Conservation (phyloP, 805 yeast species). For the Metschnikowia baotianmanensis region DNA sequence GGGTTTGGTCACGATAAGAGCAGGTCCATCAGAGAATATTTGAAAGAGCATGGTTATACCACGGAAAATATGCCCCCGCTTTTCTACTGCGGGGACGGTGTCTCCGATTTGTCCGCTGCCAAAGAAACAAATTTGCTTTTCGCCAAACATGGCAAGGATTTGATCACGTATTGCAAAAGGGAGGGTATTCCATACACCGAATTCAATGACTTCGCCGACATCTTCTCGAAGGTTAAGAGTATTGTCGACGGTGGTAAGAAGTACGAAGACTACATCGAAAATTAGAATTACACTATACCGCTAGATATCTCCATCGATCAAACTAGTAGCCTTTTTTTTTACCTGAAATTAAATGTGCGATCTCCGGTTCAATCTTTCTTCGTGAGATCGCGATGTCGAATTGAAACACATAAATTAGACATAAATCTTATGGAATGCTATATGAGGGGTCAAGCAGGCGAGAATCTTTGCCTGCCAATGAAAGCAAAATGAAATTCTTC, state of each 20-base stretch:
- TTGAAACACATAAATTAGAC: conserved; percentile 4
- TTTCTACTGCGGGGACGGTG: conserved; percentile 98
- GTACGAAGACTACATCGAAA: conserved; percentile 19
- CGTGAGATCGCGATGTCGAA: neutral
- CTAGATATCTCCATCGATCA: too few species aligned
- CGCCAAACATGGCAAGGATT: conserved; percentile 90
- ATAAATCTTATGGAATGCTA: conserved; percentile 1
- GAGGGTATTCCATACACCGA: conserved; percentile 83
- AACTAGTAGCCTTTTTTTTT: too few species aligned
- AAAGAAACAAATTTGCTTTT: conserved; percentile 90
- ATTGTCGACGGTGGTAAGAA: conserved; percentile 40
- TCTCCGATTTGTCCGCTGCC: conserved; percentile 92
- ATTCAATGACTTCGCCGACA: conserved; percentile 74
- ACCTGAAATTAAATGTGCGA: too few species aligned
- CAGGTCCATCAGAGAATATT: conserved; percentile 60
- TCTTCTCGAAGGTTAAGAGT: conserved; percentile 56
- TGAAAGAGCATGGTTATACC: conserved; percentile 28
- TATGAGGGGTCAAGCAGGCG: too few species aligned
- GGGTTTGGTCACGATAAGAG: conserved; percentile 95
- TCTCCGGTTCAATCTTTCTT: too few species aligned
- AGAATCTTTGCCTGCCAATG: neutral
- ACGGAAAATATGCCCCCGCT: conserved; percentile 50
- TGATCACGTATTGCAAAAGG: conserved; percentile 77
- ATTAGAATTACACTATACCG: conserved; percentile 9
- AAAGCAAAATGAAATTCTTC: neutral